phyloP scores from a whole-genome alignment of 345 rosid genomes.

The Capsella bursapastoris region DNA sequence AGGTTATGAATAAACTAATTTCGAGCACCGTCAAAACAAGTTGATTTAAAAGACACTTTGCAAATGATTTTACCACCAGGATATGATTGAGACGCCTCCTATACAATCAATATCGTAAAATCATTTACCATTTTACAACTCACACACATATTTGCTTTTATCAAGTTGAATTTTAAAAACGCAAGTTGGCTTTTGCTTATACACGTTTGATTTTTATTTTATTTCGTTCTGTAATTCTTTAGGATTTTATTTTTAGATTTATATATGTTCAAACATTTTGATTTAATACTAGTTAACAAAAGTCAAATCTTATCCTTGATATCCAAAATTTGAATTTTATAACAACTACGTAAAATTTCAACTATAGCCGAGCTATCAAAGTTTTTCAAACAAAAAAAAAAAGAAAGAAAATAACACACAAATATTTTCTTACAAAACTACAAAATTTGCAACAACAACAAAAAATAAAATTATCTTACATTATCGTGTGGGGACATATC shows the following conservation, averaged over 20 bases:
- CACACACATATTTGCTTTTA: not conserved
- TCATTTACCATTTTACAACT: not conserved
- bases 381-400: slow-evolving; percentile 4
- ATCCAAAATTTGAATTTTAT: slow-evolving; percentile 8
- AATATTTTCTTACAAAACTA: not conserved
- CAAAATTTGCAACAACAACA: not conserved
- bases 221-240: not conserved
- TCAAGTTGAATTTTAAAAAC: not conserved
- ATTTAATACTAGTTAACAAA: not conserved
- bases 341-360: slow-evolving; percentile 8
- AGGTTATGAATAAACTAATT: too few relatives aligned
- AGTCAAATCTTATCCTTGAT: slow-evolving; percentile 24
- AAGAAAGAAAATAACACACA: not conserved
- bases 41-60: not conserved
- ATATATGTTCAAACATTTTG: too few relatives aligned
- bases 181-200: slow-evolving; percentile 20
- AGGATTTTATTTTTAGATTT: not conserved
- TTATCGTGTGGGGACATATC: slow-evolving; percentile 31
- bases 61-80: not conserved
- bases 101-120: not conserved
- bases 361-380: not conserved
- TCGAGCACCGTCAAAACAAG: too few relatives aligned
- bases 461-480: not conserved
- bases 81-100: not conserved
- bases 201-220: not conserved